Base-by-base conservation (phyloP, 1,139 yeast genomes). In the Saccharomycopsis crataegensis region DNA sequence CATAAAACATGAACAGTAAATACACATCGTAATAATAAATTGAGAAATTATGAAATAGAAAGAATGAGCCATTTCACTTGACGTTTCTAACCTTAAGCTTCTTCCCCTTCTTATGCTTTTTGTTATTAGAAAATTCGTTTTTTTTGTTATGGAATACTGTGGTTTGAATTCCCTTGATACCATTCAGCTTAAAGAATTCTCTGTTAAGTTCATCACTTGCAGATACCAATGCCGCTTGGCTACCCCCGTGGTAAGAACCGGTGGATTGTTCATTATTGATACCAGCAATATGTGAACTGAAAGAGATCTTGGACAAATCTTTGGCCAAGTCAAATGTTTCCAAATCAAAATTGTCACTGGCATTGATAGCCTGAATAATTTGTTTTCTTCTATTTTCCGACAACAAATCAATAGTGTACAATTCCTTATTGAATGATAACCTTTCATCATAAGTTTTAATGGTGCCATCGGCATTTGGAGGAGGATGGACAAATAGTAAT, bases 401-500 rank as follows among this genome's bases (percentile, higher is more conserved):
- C 55, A 86, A 73, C 42, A 78, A 73, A 14, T 77, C 71, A 56
- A 90, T 72, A 0, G 80, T 79, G 68, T 86, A 91, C 53, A 87
- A 68, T 38, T 81, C 94, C 57, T 74, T 71, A 70, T 94, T 94
- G 72, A 90, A 93, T 48, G 75, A 78, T 54, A 73, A 68, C 61
- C 79, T 78, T 58, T 82, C 82, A n/a, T 75, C 78, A 17, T 71
- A 74, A 1, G 74, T 67, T 48, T 72, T 67, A 42, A 75, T 75
- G 1, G 75, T 66, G 6, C 75, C 78, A 55, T 77, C 78, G 33
- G 69, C 75, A 48, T 73, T 75, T 52, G 96, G 97, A 45, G 99
- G 99, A 9, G 98, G 97, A 59, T 83, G 84, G 44, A 89, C 85
- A 64, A 79, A 91, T 51, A 89, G 74, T 56, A 94, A 74, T 67